Percentiles rank a stretch among this genome's conserved stretches.
phyloP scores from a whole-genome alignment of 108 stramenopile species.

The Fragilariopsis cylindrus region DNA sequence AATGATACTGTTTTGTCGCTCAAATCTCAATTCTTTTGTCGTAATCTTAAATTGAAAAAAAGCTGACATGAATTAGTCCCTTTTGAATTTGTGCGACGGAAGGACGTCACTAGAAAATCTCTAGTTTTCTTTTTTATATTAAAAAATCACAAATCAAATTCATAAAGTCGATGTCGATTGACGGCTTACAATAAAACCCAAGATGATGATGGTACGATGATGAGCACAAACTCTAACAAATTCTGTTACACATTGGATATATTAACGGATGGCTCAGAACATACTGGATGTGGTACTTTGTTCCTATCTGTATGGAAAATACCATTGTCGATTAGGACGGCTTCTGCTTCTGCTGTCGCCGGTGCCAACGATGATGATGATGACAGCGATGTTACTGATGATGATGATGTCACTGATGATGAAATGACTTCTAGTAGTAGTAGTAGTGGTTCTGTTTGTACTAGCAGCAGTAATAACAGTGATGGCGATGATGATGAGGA shows the following conservation, averaged over 20 bases:
- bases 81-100: no score
- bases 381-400: not conserved
- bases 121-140: no score
- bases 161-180: no score
- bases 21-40: no score
- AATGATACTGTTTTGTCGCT: no score
- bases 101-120: no score
- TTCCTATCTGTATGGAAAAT: constrained; percentile 65
- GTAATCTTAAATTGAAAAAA: no score
- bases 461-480: not conserved
- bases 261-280: constrained; percentile 73
- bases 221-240: no score
- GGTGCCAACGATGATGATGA: constrained; percentile 7
- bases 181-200: no score
- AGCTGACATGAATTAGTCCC: no score
- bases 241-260: constrained; percentile 55
- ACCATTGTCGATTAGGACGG: not conserved
- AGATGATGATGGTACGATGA: no score
- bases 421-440: not conserved
- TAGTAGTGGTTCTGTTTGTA: not conserved
- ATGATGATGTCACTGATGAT: not conserved
- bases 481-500: not conserved
- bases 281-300: constrained; percentile 59
- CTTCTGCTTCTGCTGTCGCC: not conserved
- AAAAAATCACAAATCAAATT: no score